Conservation (phyloP, 768 basidiomycete genomes). For the Boletus sp. region DNA sequence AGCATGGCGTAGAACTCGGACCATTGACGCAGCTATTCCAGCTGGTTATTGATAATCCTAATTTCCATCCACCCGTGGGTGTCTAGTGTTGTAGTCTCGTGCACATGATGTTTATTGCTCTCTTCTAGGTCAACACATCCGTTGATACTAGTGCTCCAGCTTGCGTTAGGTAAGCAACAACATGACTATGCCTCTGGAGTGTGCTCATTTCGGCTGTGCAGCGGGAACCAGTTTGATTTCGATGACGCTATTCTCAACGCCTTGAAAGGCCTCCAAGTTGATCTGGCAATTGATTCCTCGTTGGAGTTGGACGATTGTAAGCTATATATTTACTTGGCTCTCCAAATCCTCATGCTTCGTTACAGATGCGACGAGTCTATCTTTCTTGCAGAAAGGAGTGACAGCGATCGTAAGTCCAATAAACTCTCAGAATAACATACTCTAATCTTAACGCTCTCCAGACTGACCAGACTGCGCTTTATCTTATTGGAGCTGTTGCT, state of each 20-base stretch:
- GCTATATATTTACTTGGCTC: slow-evolving; percentile 12
- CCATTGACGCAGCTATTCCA: slow-evolving; percentile 55
- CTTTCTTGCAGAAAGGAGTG: slow-evolving; percentile 57
- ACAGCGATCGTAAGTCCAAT: slow-evolving; percentile 46
- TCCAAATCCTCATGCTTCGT: slow-evolving; percentile 1
- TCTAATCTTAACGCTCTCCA: slow-evolving; percentile 22
- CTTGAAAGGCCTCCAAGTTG: slow-evolving; percentile 56
- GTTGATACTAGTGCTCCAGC: slow-evolving; percentile 53
- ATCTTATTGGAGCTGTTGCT: slow-evolving; percentile 70
- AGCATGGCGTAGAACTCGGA: slow-evolving; percentile 60
- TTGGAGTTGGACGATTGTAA: slow-evolving; percentile 68
- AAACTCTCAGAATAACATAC: background rate
- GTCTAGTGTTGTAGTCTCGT: background rate
- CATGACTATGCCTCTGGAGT: background rate
- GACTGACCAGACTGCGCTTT: slow-evolving; percentile 63
- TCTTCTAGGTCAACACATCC: slow-evolving; percentile 48
- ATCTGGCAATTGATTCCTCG: slow-evolving; percentile 51
- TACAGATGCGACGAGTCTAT: slow-evolving; percentile 52
- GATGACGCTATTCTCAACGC: slow-evolving; percentile 61
- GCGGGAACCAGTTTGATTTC: slow-evolving; percentile 66
- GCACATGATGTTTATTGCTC: background rate
- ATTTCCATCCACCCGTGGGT: slow-evolving; percentile 49
- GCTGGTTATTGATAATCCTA: slow-evolving; percentile 49
- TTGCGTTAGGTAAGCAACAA: slow-evolving; percentile 51
- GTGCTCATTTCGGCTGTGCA: slow-evolving; percentile 25